phyloP scores from a whole-genome alignment of 148 eudicot genomes.

The Chenopodium formosanum region DNA sequence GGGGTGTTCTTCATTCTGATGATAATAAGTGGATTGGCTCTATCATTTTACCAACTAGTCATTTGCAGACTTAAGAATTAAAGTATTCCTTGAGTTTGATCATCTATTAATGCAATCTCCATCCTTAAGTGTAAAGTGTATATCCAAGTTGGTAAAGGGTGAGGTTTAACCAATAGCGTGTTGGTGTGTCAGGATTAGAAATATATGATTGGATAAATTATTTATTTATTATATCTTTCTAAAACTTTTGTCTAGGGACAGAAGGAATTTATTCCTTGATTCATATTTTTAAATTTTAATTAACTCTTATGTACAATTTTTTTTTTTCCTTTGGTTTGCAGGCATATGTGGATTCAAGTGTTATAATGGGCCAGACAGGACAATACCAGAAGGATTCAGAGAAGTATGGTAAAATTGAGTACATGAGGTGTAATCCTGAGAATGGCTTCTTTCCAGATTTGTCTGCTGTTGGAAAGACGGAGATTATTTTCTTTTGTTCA shows the following conservation, averaged over 20 bases:
- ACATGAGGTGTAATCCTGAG: constrained; percentile 91
- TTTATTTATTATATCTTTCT: neutral
- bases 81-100: neutral
- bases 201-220: too few species aligned
- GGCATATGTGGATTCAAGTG: constrained; percentile 95
- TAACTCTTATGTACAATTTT: too few species aligned
- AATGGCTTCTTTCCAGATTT: constrained; percentile 92
- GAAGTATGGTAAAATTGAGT: constrained; percentile 77
- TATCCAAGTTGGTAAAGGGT: neutral
- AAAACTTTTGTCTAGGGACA: neutral
- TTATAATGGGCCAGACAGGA: constrained; percentile 88
- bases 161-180: neutral
- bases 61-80: neutral
- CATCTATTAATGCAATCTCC: neutral
- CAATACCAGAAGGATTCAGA: constrained; percentile 61
- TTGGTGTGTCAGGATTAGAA: neutral
- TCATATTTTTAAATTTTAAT: neutral
- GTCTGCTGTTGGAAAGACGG: constrained; percentile 64
- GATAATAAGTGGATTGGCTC: neutral
- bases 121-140: neutral
- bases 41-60: neutral
- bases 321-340: constrained; percentile 23
- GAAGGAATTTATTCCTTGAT: neutral
- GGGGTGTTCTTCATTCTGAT: too few species aligned
- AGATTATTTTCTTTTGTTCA: constrained; percentile 87